Conservation (phyloP, 495 filamentous ascomycete species). For the Umbilicaria muhlenbergii region DNA sequence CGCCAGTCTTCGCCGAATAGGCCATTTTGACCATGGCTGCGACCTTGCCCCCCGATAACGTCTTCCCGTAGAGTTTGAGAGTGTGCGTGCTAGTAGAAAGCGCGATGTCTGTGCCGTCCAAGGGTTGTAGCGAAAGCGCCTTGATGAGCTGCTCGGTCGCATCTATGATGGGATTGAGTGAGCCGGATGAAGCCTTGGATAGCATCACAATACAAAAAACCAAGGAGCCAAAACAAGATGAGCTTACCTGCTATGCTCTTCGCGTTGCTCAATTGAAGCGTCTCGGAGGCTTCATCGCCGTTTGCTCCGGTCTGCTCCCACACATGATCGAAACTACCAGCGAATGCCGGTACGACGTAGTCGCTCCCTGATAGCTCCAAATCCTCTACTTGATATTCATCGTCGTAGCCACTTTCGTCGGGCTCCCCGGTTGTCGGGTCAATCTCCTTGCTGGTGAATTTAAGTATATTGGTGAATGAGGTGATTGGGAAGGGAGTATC, state of each 20-base stretch:
- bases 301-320: constrained; percentile 87
- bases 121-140: constrained; percentile 75
- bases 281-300: constrained; percentile 83
- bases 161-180: constrained; percentile 40
- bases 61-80: constrained; percentile 92
- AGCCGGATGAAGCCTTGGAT: neutral
- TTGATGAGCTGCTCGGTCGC: constrained; percentile 84
- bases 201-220: neutral
- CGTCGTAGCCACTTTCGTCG: constrained; percentile 84
- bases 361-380: constrained; percentile 84
- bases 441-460: constrained; percentile 96
- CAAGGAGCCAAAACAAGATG: neutral
- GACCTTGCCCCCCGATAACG: constrained; percentile 77
- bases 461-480: constrained; percentile 82
- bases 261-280: constrained; percentile 71
- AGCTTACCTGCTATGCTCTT: constrained; percentile 84
- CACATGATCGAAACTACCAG: constrained; percentile 88
- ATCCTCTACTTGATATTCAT: constrained; percentile 94
- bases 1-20: constrained; percentile 76
- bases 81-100: constrained; percentile 81
- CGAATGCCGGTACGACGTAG: constrained; percentile 85
- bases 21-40: constrained; percentile 86
- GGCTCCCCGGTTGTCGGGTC: constrained; percentile 89
- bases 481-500: constrained; percentile 49
- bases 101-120: constrained; percentile 85